Percentiles rank a stretch among this genome's conserved stretches.
These are phyloP conservation scores for Cardamine chenopodiifolia DNA, from an alignment of 345 rosid genomes.

Conservation along the genomic window DNA sequence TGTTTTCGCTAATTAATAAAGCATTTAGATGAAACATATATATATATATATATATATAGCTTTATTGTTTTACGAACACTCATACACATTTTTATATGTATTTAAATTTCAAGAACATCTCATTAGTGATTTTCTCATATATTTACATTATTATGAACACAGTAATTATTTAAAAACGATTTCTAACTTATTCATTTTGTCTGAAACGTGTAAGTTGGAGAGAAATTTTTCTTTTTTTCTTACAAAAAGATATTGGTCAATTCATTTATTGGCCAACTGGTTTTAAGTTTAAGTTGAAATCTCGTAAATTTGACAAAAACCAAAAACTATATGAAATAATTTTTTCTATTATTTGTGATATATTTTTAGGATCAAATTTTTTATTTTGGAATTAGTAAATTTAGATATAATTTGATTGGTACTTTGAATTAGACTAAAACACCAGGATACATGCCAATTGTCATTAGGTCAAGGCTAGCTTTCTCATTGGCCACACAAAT, in stretches of 20 bases:
- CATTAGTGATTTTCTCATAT: no score
- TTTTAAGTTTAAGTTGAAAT: not conserved
- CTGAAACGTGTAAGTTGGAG: no score
- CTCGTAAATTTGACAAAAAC: not conserved
- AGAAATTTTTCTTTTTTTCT: no score
- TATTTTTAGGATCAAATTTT: not conserved
- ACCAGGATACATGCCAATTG: conserved; percentile 40
- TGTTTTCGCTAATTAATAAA: no score
- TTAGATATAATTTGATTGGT: conserved; percentile 12
- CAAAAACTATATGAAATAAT: not conserved
- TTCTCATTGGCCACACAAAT: conserved; percentile 30
- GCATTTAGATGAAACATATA: no score
- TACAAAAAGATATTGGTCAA: not conserved
- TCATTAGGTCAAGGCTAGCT: conserved; percentile 42
- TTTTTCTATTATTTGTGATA: not conserved
- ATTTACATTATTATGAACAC: no score
- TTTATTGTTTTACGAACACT: not conserved
- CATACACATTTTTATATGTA: not conserved
- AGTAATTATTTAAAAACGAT: no score
- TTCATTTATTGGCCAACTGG: not conserved
- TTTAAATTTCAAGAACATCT: no score
- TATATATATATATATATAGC: no score
- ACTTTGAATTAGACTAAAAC: conserved; percentile 11
- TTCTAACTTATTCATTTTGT: no score
- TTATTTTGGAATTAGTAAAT: not conserved